phyloP scores from a whole-genome alignment of 441 rosid species.

The Syzygium malaccense region DNA sequence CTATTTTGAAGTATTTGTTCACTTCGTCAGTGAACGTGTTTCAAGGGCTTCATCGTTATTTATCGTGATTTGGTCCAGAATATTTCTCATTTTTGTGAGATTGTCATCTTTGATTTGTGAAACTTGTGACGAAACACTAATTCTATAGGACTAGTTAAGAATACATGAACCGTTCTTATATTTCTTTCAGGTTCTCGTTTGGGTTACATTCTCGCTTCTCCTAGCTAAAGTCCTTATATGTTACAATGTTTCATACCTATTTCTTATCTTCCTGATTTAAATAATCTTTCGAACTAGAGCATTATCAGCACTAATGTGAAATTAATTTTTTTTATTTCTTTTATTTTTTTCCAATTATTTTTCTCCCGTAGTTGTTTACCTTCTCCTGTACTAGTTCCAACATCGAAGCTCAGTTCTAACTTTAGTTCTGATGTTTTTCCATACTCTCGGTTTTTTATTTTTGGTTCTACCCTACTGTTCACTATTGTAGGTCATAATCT shows the following conservation, averaged over 20 bases:
- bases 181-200: not conserved
- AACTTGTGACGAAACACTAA: not conserved
- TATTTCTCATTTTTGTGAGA: not conserved
- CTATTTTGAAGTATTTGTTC: too few relatives aligned
- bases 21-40: not conserved
- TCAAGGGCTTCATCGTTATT: too few relatives aligned
- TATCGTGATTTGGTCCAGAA: not conserved
- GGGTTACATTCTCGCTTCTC: not conserved
- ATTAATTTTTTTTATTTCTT: not conserved
- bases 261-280: not conserved
- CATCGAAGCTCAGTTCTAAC: not conserved
- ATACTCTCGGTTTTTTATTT: not conserved
- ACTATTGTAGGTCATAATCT: fast-evolving
- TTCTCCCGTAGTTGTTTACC: not conserved
- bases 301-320: not conserved
- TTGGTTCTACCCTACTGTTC: not conserved
- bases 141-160: fast-evolving
- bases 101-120: not conserved
- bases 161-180: too few relatives aligned
- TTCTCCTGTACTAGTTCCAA: not conserved
- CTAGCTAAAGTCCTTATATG: not conserved
- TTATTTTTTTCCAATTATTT: not conserved
- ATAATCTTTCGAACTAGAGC: not conserved
- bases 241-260: not conserved
- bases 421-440: not conserved